Percentiles rank a stretch among this genome's conserved stretches.
These are phyloP conservation scores for Pseudophaeomoniella oleicola DNA, from an alignment of 2,329 filamentous ascomycete species.

Conservation along the genomic window DNA sequence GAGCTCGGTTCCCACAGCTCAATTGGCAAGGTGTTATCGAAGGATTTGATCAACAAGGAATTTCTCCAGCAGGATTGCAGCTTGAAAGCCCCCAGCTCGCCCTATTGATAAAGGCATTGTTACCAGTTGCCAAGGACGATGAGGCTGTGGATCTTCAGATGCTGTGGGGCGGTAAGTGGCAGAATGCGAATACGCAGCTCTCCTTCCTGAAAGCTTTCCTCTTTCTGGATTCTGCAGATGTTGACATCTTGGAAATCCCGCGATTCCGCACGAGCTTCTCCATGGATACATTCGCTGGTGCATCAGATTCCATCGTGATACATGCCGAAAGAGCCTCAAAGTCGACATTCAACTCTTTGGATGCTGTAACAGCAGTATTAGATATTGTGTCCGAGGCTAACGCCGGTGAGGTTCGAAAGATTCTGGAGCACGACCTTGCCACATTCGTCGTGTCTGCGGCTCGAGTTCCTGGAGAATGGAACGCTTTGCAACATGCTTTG, in stretches of 20 bases:
- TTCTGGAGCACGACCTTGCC: slow-evolving; percentile 38
- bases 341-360: slow-evolving; percentile 77
- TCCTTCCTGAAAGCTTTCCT: slow-evolving; percentile 88
- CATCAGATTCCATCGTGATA: slow-evolving; percentile 43
- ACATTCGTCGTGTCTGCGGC: slow-evolving; percentile 36
- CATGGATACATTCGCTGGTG: slow-evolving; percentile 45
- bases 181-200: slow-evolving; percentile 70
- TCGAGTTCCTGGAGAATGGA: slow-evolving; percentile 34
- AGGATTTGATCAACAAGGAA: slow-evolving; percentile 60
- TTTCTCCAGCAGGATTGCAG: slow-evolving; percentile 37
- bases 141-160: slow-evolving; percentile 66
- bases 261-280: slow-evolving; percentile 66
- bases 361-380: slow-evolving; percentile 58
- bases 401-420: slow-evolving; percentile 38
- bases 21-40: slow-evolving; percentile 59
- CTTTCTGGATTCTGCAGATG: slow-evolving; percentile 55
- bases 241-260: slow-evolving; percentile 76
- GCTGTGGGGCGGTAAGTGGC: slow-evolving; percentile 83
- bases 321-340: slow-evolving; percentile 55
- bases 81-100: slow-evolving; percentile 71
- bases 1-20: slow-evolving; percentile 37
- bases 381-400: slow-evolving; percentile 44
- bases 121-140: slow-evolving; percentile 52
- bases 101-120: slow-evolving; percentile 62
- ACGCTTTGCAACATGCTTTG: slow-evolving; percentile 3